Conservation (phyloP, 2,329 filamentous ascomycete genomes). For the Teratosphaeriaceae sp. region DNA sequence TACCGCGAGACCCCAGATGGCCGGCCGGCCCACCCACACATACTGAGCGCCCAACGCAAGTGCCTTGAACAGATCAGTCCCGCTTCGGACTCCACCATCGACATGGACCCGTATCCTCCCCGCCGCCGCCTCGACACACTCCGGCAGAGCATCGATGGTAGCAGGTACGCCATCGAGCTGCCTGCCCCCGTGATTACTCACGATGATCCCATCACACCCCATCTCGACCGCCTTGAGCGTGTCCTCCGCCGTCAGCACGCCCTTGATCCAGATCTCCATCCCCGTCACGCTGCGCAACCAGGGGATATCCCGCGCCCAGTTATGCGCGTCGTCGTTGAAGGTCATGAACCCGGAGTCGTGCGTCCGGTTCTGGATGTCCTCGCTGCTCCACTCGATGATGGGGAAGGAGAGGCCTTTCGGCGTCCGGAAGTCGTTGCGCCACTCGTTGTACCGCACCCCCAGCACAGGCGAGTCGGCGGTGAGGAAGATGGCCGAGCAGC, state of each 20-base stretch:
- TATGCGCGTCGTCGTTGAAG: conserved; percentile 25
- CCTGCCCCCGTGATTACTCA: conserved; percentile 43
- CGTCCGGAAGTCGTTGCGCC: conserved; percentile 44
- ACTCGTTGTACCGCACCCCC: conserved; percentile 48
- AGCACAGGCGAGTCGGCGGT: conserved; percentile 51
- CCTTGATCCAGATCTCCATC: conserved; percentile 45
- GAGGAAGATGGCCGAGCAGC: conserved; percentile 50
- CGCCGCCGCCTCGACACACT: conserved; percentile 32
- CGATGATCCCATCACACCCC: conserved; percentile 38
- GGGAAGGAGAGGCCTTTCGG: conserved; percentile 25
- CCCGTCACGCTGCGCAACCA: conserved; percentile 44
- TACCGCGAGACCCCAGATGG: conserved; percentile 45
- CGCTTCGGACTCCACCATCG: conserved; percentile 52
- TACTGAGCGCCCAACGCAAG: conserved; percentile 46
- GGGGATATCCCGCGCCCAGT: conserved; percentile 35
- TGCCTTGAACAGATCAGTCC: conserved; percentile 54
- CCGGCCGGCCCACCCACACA: conserved; percentile 43
- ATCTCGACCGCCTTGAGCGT: conserved; percentile 38
- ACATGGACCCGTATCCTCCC: conserved; percentile 54
- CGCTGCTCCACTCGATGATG: conserved; percentile 19
- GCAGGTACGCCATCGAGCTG: conserved; percentile 52
- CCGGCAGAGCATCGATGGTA: conserved; percentile 44
- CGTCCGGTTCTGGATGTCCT: conserved; percentile 18
- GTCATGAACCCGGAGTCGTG: conserved; percentile 25
- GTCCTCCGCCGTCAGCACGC: conserved; percentile 34